Evolutionary conservation across 176 grass and related monocot genomes (phyloP).

Genomic region (Microstegium vimineum): DNA sequence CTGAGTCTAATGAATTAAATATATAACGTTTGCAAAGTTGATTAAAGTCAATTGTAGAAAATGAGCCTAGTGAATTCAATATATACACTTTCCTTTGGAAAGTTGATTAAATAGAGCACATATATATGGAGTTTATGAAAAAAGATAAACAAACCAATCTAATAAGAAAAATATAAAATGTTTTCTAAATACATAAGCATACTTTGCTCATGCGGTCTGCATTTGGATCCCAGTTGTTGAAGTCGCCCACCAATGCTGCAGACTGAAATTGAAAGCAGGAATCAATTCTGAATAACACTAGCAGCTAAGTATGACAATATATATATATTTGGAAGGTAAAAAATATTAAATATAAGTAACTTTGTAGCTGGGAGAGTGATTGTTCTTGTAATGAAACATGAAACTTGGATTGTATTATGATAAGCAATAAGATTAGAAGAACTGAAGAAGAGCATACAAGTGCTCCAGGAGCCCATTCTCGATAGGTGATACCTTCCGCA

Average conservation of each 20-base stretch:
- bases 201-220: constrained; percentile 68
- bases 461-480: constrained; percentile 97
- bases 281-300: constrained; percentile 29
- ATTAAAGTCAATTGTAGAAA: not conserved
- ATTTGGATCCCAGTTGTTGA: constrained; percentile 91
- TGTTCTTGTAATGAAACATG: constrained; percentile 11
- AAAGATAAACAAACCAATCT: constrained; percentile 10
- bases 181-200: constrained; percentile 9
- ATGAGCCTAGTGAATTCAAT: not conserved
- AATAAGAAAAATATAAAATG: constrained; percentile 10
- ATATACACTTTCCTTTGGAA: not conserved
- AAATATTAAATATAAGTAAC: constrained; percentile 6
- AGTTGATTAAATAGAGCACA: not conserved
- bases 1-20: not conserved
- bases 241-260: constrained; percentile 76
- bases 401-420: constrained; percentile 23
- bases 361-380: not conserved
- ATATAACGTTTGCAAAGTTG: not conserved
- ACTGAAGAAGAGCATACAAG: constrained; percentile 41
- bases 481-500: constrained; percentile 76
- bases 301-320: not conserved
- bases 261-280: constrained; percentile 55
- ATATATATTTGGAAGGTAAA: not conserved
- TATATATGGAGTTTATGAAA: not conserved
- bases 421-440: constrained; percentile 13